Percentiles rank a stretch among this genome's conserved stretches.
These are phyloP conservation scores for Cercospora beticola DNA, from an alignment of 2,329 filamentous ascomycete species.

Conservation along the genomic window DNA sequence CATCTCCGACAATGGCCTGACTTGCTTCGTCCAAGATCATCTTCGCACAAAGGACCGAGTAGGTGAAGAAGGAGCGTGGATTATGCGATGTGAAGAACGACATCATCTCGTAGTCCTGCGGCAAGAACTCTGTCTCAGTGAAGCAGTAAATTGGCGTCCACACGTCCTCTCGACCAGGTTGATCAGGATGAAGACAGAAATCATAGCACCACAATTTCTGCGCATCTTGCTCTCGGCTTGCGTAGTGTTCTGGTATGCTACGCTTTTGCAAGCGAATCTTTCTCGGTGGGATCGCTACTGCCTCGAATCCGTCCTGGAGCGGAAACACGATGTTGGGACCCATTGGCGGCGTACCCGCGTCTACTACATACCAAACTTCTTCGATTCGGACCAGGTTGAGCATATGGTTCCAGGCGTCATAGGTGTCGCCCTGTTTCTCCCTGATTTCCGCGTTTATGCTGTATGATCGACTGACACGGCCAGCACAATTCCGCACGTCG, in stretches of 20 bases:
- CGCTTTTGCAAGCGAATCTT: slow-evolving; percentile 31
- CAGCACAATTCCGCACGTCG: slow-evolving; percentile 43
- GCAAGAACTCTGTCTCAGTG: slow-evolving; percentile 62
- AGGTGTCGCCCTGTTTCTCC: slow-evolving; percentile 26
- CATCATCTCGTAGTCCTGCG: slow-evolving; percentile 61
- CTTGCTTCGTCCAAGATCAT: slow-evolving; percentile 51
- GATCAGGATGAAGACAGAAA: slow-evolving; percentile 30
- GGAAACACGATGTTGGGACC: slow-evolving; percentile 43
- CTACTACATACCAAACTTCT: slow-evolving; percentile 36
- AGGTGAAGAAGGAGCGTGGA: slow-evolving; percentile 55
- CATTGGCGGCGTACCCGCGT: slow-evolving; percentile 44
- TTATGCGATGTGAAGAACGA: slow-evolving; percentile 57
- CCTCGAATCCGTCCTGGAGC: slow-evolving; percentile 33
- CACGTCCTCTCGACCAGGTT: slow-evolving; percentile 35
- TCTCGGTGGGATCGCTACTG: slow-evolving; percentile 14
- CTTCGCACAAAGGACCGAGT: slow-evolving; percentile 53
- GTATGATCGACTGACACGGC: slow-evolving; percentile 39
- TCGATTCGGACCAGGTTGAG: slow-evolving; percentile 44
- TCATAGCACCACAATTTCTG: slow-evolving; percentile 50
- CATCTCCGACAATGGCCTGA: slow-evolving; percentile 40
- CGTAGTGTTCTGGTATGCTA: slow-evolving; percentile 27
- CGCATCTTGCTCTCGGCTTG: slow-evolving; percentile 24
- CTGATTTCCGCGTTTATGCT: slow-evolving; percentile 24
- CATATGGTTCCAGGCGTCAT: slow-evolving; percentile 45
- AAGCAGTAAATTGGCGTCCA: slow-evolving; percentile 68